Base-by-base conservation (phyloP, 441 rosid genomes). In the Adansonia gregorii region DNA sequence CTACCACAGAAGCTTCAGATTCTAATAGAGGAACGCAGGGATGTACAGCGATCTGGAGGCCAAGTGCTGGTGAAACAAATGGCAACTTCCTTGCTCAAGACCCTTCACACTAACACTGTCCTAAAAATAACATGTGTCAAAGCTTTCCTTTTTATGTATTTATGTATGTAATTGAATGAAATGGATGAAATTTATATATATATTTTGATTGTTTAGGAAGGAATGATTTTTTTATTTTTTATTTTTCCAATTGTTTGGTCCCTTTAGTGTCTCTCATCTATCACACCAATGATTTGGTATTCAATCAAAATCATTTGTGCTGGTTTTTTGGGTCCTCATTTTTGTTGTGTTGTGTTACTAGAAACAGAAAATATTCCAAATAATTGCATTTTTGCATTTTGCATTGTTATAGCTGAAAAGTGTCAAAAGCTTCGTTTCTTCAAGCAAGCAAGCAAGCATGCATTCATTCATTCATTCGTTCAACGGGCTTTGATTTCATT, bases 11-110 rank as follows among this genome's bases (percentile, higher is more conserved):
- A 93, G 72, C 92, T 96, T 72, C 84, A 91, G 85, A 94, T 89
- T 81, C 80, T 96, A 76, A 96, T 96, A 0, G 99, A 94, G 82
- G 99, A 96, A 84, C 93, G 99, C 3, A 86, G 99, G 61, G 98
- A 92, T 39, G 98, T 98, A 61, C 99, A 93, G 76, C 88, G 95
- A 61, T 94, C 93, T 8, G 99, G 99, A 75, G 99, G 99, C 15
- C 99, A 96, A 83, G 98, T 93, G 43, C 78, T 94, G 79, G 98
- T 96, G 58, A 96, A 96, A 83, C 99, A 96, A 86, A 96, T 96
- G 98, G 99, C 98, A 19, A 96, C 98, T 31, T 96, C 97, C 0
- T 90, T 96, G 39, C 99, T 94, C 22, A 93, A 95, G 83, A 90
- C 91, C 14, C 91, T 87, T 76, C 91, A 92, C 78, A 86, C 81